Evolutionary conservation across 495 filamentous ascomycete genomes (phyloP), one percentile per base, ranked within the genome.

Genomic region (Hyphodiscus hymeniophilus): DNA sequence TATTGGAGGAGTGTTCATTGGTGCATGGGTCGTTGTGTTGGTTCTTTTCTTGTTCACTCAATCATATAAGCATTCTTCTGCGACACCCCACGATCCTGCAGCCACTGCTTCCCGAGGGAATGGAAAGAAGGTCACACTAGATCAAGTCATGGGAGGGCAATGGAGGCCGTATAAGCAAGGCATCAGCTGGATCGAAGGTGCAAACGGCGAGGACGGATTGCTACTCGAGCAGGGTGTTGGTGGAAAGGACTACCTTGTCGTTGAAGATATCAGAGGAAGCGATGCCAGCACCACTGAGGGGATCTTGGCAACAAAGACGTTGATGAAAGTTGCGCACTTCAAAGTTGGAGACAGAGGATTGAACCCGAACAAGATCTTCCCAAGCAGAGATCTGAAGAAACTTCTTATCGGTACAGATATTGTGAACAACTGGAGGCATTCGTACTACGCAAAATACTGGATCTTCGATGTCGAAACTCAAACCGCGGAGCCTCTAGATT

Each of bases 401-500:
- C 89, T 98, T 2, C 68, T 98, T 48, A 65, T 95, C 24, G 70
- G 80, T 31, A 90, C 89, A 3, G 70, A 88, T 32, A 56, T 69
- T 3, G 57, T 77, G 62, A 74, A 76, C 47, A 90, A 94, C 56
- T 98, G 89, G 89, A 76, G 92, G 54, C 82, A 96, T 64, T 96
- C 90, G 0, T 90, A 74, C 53, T 85, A 76, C 39, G 91, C 81
- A 0, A 68, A 74, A 12, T 98, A 95, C 63, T 98, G 87, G 87
- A 82, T 98, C 42, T 89, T 96, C 50, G 87, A 98, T 62, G 91
- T 97, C 28, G 79, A 75, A 17, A 85, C 79, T 2, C 90, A 96
- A 60, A 79, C 68, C 6, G 88, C 74, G 1, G 73, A 94, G 58
- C 80, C 92, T 1, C 62, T 98, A 50, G 81, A 95, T 52, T 86